These are phyloP conservation scores for Hypericum perforatum DNA, from an alignment of 345 rosid genomes.

Conservation along the genomic window DNA sequence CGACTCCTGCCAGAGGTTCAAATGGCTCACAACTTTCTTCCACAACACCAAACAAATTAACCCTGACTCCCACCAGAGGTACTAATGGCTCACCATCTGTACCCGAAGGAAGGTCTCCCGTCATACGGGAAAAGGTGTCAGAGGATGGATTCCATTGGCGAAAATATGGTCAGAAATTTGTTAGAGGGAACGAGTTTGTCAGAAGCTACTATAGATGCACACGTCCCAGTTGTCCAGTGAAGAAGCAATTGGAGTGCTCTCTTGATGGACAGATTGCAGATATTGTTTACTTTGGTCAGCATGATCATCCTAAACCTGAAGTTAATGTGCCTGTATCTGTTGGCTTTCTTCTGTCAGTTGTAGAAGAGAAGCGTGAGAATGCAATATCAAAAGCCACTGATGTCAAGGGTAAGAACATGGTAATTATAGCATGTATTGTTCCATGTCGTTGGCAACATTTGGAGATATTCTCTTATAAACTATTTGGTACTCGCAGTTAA, in stretches of 20 bases:
- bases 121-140: slow-evolving; percentile 58
- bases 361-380: slow-evolving; percentile 38
- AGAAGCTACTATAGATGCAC: slow-evolving; percentile 83
- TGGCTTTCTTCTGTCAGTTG: slow-evolving; percentile 33
- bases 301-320: slow-evolving; percentile 67
- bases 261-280: slow-evolving; percentile 57
- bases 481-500: slow-evolving; percentile 27
- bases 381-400: slow-evolving; percentile 15
- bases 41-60: slow-evolving; percentile 20
- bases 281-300: slow-evolving; percentile 58
- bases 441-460: no score
- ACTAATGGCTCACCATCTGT: slow-evolving; percentile 22
- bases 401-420: slow-evolving; percentile 37
- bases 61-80: slow-evolving; percentile 23
- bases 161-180: slow-evolving; percentile 91
- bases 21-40: slow-evolving; percentile 13
- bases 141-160: slow-evolving; percentile 92
- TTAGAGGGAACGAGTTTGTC: slow-evolving; percentile 78
- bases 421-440: no score
- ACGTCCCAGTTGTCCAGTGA: slow-evolving; percentile 63
- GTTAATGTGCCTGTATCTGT: slow-evolving; percentile 27
- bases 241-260: slow-evolving; percentile 78
- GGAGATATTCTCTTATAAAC: slow-evolving; percentile 33
- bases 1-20: slow-evolving; percentile 22
- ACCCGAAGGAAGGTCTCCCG: slow-evolving; percentile 47